phyloP scores from a whole-genome alignment of 192 early-diverging fungal genomes.

The Linnemannia elongata region DNA sequence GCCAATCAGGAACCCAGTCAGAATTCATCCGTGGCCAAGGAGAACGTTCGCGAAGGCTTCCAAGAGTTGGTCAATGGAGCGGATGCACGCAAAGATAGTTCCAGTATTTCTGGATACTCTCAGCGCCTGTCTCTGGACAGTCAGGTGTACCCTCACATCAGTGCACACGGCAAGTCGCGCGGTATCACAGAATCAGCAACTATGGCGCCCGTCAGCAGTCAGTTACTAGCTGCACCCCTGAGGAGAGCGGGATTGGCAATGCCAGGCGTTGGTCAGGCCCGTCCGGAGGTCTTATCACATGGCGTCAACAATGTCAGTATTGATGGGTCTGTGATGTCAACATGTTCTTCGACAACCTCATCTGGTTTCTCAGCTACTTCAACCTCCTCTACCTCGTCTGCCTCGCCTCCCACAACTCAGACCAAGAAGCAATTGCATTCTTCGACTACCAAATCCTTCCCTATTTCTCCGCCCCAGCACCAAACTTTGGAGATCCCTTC shows the following conservation, averaged over 20 bases:
- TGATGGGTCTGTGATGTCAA: conserved; percentile 25
- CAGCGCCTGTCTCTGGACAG: conserved; percentile 27
- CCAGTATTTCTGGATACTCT: conserved; percentile 26
- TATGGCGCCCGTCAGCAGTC: not conserved
- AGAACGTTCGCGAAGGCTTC: not conserved
- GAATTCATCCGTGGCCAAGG: not conserved
- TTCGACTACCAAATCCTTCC: not conserved
- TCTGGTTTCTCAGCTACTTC: conserved; percentile 29
- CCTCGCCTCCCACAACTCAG: conserved; percentile 18
- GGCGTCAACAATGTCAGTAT: conserved; percentile 3
- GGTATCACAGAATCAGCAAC: not conserved
- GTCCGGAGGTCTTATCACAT: not conserved
- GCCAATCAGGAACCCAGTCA: not conserved
- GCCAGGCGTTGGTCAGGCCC: not conserved
- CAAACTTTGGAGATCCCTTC: not conserved
- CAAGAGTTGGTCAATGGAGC: too few relatives aligned
- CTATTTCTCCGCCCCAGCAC: not conserved
- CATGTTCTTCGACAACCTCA: conserved; percentile 39
- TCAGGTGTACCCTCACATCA: not conserved
- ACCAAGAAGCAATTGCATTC: conserved; percentile 11
- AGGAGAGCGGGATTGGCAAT: too few relatives aligned
- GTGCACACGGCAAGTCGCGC: not conserved
- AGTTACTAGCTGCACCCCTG: not conserved
- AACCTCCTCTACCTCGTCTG: conserved; percentile 21
- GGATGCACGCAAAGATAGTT: not conserved